Percentiles rank a stretch among this genome's conserved stretches.
These are phyloP conservation scores for Verbena officinalis DNA, from an alignment of 257 asterid genomes.

Conservation along the genomic window DNA sequence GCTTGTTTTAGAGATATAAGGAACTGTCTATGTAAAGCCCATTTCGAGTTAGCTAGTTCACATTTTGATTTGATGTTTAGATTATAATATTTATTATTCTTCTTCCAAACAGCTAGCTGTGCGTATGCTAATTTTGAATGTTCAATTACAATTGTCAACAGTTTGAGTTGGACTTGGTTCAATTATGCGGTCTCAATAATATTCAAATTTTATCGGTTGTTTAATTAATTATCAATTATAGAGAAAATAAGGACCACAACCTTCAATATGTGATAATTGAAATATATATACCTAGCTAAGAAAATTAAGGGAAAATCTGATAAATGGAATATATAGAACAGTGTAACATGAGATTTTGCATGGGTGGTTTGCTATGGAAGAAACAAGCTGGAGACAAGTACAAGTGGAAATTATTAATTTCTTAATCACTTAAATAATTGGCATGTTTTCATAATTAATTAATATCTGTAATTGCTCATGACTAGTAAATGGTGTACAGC, in stretches of 20 bases:
- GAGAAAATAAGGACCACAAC: slow-evolving; percentile 1
- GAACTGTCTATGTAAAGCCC: background rate
- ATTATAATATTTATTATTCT: background rate
- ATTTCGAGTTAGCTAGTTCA: background rate
- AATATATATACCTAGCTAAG: no score
- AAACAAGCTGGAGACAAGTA: slow-evolving; percentile 11
- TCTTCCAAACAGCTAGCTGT: background rate
- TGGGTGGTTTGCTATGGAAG: slow-evolving; percentile 17
- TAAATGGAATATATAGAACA: no score
- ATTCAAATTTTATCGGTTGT: no score
- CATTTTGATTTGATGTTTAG: background rate
- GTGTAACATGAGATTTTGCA: background rate
- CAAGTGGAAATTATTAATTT: background rate
- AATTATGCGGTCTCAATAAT: no score
- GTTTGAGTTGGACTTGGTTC: no score
- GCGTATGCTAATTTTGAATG: no score
- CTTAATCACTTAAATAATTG: background rate
- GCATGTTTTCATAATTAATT: background rate
- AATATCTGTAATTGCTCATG: background rate
- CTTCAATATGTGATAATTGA: background rate
- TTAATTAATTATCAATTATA: background rate
- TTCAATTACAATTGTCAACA: no score
- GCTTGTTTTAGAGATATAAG: background rate
- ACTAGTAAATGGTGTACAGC: slow-evolving; percentile 26
- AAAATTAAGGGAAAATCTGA: no score